Conservation (phyloP, 805 yeast genomes). For the Danielia oregonensis region DNA sequence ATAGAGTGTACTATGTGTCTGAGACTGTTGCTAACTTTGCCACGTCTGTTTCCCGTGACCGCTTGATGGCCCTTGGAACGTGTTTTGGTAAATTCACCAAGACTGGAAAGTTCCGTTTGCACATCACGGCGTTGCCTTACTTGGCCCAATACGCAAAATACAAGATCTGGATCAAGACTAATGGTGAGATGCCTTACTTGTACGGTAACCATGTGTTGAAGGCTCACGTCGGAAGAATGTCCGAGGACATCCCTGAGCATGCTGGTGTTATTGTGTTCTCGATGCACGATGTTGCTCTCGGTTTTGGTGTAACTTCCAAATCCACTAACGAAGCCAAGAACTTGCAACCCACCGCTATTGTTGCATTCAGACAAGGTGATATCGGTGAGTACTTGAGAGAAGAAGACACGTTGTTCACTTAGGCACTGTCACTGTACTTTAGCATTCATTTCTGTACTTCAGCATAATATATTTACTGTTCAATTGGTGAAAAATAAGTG, state of each 20-base stretch:
- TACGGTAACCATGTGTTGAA: conserved; percentile 95
- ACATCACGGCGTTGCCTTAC: conserved; percentile 83
- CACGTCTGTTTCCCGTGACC: conserved; percentile 83
- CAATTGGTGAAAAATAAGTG: too few species aligned
- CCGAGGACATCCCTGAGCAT: conserved; percentile 97
- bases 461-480: conserved; percentile 9
- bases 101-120: conserved; percentile 93
- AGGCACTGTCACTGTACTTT: conserved; percentile 10
- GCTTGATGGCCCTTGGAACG: conserved; percentile 87
- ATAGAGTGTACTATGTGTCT: conserved; percentile 89
- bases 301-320: conserved; percentile 93
- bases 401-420: conserved; percentile 92
- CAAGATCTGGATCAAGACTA: conserved; percentile 93
- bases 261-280: conserved; percentile 91
- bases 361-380: conserved; percentile 95
- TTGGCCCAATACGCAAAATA: conserved; percentile 85
- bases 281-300: conserved; percentile 89
- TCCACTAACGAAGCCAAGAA: conserved; percentile 84
- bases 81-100: conserved; percentile 97
- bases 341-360: conserved; percentile 90
- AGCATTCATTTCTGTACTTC: conserved; percentile 4
- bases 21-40: conserved; percentile 83
- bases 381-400: conserved; percentile 97
- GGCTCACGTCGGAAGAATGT: conserved; percentile 95
- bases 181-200: conserved; percentile 97